Evolutionary conservation across 2,329 filamentous ascomycete species (phyloP).

Genomic region (Ophiobolus disseminans): DNA sequence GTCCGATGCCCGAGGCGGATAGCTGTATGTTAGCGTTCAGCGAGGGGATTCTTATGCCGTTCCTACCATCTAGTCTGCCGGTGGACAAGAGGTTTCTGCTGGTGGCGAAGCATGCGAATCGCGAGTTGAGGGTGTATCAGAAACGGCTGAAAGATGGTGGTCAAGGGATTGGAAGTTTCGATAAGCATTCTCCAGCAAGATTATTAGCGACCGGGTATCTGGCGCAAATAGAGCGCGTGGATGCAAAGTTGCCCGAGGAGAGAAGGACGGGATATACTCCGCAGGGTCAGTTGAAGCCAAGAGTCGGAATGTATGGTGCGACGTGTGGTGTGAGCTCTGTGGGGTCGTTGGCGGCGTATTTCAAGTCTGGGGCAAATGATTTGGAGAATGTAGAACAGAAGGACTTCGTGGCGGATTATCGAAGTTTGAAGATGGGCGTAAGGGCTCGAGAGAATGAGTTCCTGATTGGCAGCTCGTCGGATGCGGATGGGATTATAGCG

Average conservation of each 20-base stretch:
- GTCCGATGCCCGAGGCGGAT: constrained; percentile 45
- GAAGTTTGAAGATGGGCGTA: constrained; percentile 48
- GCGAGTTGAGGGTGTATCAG: constrained; percentile 54
- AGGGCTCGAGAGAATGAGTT: constrained; percentile 57
- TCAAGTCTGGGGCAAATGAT: constrained; percentile 37
- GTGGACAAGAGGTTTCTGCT: constrained; percentile 50
- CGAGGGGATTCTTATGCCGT: constrained; percentile 56
- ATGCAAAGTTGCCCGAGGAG: constrained; percentile 43
- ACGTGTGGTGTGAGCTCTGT: constrained; percentile 57
- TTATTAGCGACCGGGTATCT: constrained; percentile 56
- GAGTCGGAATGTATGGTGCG: constrained; percentile 40
- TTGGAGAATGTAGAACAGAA: constrained; percentile 30
- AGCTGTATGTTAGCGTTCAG: constrained; percentile 58
- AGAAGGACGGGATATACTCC: constrained; percentile 38
- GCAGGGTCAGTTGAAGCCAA: constrained; percentile 48
- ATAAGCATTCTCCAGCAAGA: constrained; percentile 47
- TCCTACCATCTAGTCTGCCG: constrained; percentile 45
- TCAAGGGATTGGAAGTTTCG: constrained; percentile 31
- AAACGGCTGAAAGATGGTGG: constrained; percentile 44
- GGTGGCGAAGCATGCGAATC: constrained; percentile 51
- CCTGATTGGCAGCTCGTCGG: constrained; percentile 52
- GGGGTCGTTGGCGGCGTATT: constrained; percentile 46
- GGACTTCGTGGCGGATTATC: constrained; percentile 52
- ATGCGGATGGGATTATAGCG: constrained; percentile 44
- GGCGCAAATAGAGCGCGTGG: constrained; percentile 48